Conservation (phyloP, 2,329 filamentous ascomycete genomes). For the Bipolaris victoriae region DNA sequence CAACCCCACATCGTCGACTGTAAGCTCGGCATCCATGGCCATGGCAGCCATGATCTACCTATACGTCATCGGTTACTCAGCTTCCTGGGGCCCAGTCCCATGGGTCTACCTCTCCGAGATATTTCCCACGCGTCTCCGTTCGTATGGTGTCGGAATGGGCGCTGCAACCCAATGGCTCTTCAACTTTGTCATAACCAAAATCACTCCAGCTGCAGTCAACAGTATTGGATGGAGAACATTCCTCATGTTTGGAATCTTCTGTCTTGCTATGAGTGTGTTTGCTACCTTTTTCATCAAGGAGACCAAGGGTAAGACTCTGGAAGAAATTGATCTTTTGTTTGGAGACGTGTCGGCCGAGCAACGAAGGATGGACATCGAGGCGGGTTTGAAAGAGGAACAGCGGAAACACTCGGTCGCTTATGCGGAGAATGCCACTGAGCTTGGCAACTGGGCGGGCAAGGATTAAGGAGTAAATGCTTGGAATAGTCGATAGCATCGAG, state of each 20-base stretch:
- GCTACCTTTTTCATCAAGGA: slow-evolving; percentile 54
- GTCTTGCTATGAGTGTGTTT: slow-evolving; percentile 51
- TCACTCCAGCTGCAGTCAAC: slow-evolving; percentile 70
- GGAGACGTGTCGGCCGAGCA: slow-evolving; percentile 27
- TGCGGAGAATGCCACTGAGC: slow-evolving; percentile 6
- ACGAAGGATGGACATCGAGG: slow-evolving; percentile 9
- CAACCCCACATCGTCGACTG: slow-evolving; percentile 27
- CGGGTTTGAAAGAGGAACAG: slow-evolving; percentile 10
- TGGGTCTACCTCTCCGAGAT: slow-evolving; percentile 79
- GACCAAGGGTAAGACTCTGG: slow-evolving; percentile 54
- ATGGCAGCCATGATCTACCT: slow-evolving; percentile 76
- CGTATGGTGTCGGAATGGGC: slow-evolving; percentile 72
- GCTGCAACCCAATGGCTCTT: slow-evolving; percentile 75
- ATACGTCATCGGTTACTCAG: slow-evolving; percentile 75
- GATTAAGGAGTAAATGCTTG: not conserved
- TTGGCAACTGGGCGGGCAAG: slow-evolving; percentile 3
- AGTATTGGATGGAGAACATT: slow-evolving; percentile 53
- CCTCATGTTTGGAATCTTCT: slow-evolving; percentile 59
- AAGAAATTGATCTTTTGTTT: slow-evolving; percentile 56
- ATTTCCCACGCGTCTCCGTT: slow-evolving; percentile 71
- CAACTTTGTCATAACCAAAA: slow-evolving; percentile 69
- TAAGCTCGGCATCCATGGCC: slow-evolving; percentile 60
- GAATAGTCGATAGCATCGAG: not conserved
- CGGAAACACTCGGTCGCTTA: slow-evolving; percentile 8
- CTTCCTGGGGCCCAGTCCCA: slow-evolving; percentile 72